These are phyloP conservation scores for Sarocladium brachiariae DNA, from an alignment of 2,329 filamentous ascomycete species.

Conservation along the genomic window DNA sequence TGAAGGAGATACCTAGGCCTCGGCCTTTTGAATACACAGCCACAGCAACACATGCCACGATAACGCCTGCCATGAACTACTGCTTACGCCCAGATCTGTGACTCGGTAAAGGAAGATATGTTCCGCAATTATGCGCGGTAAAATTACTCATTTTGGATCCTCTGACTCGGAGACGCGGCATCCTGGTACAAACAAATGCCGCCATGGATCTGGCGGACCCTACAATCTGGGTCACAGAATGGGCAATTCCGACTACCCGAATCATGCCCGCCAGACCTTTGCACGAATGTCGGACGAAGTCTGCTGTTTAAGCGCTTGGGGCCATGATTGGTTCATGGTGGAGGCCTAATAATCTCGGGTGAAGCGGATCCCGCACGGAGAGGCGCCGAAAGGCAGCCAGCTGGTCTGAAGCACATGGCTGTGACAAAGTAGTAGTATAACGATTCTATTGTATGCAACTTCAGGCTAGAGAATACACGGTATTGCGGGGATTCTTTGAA, in stretches of 20 bases:
- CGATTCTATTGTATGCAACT: neutral
- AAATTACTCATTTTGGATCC: neutral
- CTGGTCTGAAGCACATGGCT: neutral
- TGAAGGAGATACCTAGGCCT: slow-evolving; percentile 8
- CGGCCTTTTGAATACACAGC: slow-evolving; percentile 1
- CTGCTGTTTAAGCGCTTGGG: neutral
- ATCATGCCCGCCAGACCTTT: slow-evolving; percentile 5
- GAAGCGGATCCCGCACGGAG: slow-evolving; percentile 2
- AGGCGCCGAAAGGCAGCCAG: slow-evolving; percentile 4
- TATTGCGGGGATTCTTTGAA: neutral
- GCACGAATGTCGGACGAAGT: neutral
- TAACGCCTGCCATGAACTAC: neutral
- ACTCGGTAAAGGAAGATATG: neutral
- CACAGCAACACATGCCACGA: neutral
- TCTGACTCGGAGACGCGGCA: neutral
- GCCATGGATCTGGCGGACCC: slow-evolving; percentile 1
- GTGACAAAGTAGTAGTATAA: too few relatives aligned
- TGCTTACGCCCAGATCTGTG: neutral
- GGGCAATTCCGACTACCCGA: slow-evolving; percentile 6
- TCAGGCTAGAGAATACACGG: neutral
- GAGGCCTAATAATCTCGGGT: slow-evolving; percentile 5
- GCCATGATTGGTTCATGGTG: slow-evolving; percentile 3
- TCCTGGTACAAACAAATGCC: slow-evolving; percentile 7
- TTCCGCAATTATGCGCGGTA: neutral
- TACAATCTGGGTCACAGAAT: neutral